A percentile compares a stretch with the other conserved stretches of the same genome.
phyloP scores from a whole-genome alignment of 108 stramenopile species.

The Nitzschia sp. region DNA sequence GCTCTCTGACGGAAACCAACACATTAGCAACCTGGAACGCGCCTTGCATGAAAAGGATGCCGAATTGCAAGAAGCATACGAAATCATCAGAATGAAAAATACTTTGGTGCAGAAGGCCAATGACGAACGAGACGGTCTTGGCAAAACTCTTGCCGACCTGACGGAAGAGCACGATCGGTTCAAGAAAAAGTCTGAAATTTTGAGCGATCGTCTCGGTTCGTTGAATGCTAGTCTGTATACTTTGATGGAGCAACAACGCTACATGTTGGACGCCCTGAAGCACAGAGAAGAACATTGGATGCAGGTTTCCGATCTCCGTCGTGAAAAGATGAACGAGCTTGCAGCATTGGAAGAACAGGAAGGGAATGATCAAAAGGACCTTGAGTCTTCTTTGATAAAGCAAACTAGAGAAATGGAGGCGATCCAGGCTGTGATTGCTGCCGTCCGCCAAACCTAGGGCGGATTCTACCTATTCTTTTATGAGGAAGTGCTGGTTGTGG shows the following conservation, averaged over 20 bases:
- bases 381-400: conserved; percentile 34
- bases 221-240: conserved; percentile 40
- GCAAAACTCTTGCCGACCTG: conserved; percentile 49
- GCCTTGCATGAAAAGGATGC: conserved; percentile 26
- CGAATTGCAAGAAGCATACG: conserved; percentile 12
- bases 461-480: too few relatives aligned
- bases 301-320: conserved; percentile 16
- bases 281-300: conserved; percentile 36
- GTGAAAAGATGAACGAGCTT: conserved; percentile 39
- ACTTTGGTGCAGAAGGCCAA: conserved; percentile 7
- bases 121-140: conserved; percentile 43
- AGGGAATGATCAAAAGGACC: conserved; percentile 25
- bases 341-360: conserved; percentile 43
- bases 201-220: conserved; percentile 49
- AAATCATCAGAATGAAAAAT: conserved; percentile 21
- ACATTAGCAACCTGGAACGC: conserved; percentile 23
- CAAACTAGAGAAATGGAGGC: conserved; percentile 54
- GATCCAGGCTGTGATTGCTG: conserved; percentile 47
- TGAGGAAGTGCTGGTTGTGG: too few relatives aligned
- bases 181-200: conserved; percentile 33
- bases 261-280: conserved; percentile 32
- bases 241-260: conserved; percentile 54
- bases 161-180: conserved; percentile 45
- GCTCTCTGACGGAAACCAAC: conserved; percentile 3
- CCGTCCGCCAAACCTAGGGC: conserved; percentile 31